Base-by-base conservation (phyloP, 768 basidiomycete genomes). In the Mrakia frigida region DNA sequence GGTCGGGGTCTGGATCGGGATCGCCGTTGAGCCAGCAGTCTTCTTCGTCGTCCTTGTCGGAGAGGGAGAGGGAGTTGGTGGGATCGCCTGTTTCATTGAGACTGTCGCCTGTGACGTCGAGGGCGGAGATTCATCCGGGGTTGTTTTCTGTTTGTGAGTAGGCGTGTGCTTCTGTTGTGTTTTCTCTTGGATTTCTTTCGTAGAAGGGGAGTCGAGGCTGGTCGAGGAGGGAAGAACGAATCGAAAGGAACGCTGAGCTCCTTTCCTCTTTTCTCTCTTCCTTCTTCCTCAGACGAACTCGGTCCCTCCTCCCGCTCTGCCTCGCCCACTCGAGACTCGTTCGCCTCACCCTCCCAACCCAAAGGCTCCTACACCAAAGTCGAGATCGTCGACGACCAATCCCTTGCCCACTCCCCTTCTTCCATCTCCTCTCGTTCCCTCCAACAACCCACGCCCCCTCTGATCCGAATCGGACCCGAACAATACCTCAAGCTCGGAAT, bases 401-500 rank as follows among this genome's bases (percentile, higher is more conserved):
- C 13, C 23, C 25, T 28, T 3, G 14, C 63, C 35, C 9, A 35
- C 33, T 16, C 63, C 63, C 23, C 56, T 28, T 28, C 56, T 11
- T 56, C 53, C 21, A 25, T 23, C 23, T 56, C 53, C 25, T 56
- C 53, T 14, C 25, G 13, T 25, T 56, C 56, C 25, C 23, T 18
- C 50, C 50, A 3, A 52, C 50, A 6, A n/a, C 50, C 63, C 63
- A 37, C 31, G 11, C 31, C 39, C 6, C 35, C 33, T 25, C 65
- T 14, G 6, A 11, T 25, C 25, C 35, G 65, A 6, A 39, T 68
- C 18, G 37, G 65, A 2, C 5, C 65, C 18, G 65, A 68, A 14
- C 65, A 68, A 18, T 68, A 68, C 37, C 65, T 68, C 39, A 68
- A 68, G n/a, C 65, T 68, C 39, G 65, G 70, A 2, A 72, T 72